Evolutionary conservation across 1,284 basidiomycete genomes (phyloP).

Genomic region (Athelia sp.): DNA sequence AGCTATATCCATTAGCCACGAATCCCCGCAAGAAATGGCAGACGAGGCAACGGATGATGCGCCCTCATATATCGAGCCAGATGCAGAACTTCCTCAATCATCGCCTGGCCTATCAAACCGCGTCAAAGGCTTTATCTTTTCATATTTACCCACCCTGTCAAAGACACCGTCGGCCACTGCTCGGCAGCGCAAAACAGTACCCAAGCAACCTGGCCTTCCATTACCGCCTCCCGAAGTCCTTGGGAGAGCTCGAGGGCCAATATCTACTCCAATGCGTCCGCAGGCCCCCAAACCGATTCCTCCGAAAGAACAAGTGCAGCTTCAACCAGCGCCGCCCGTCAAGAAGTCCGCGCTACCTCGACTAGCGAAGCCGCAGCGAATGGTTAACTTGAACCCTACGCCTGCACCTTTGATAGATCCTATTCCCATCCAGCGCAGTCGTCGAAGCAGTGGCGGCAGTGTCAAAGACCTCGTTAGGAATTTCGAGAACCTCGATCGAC

Average conservation of each 20-base stretch:
- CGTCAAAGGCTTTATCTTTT: conserved; percentile 51
- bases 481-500: conserved; percentile 41
- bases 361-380: conserved; percentile 35
- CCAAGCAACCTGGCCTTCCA: conserved; percentile 36
- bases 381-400: conserved; percentile 53
- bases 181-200: conserved; percentile 5
- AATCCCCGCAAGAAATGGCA: background rate
- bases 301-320: conserved; percentile 59
- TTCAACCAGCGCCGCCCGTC: conserved; percentile 42
- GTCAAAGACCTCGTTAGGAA: conserved; percentile 64
- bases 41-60: too few species aligned
- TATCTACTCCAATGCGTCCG: conserved; percentile 52
- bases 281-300: conserved; percentile 36
- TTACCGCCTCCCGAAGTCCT: conserved; percentile 48
- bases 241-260: conserved; percentile 44
- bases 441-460: conserved; percentile 56
- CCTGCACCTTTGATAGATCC: conserved; percentile 26
- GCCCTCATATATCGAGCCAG: conserved; percentile 1
- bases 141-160: conserved; percentile 51
- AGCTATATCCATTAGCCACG: conserved; percentile 30
- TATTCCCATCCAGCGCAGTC: conserved; percentile 23
- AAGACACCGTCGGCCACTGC: conserved; percentile 22
- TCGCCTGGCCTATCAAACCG: conserved; percentile 25
- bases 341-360: conserved; percentile 41
- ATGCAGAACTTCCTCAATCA: conserved; percentile 18